phyloP scores from a whole-genome alignment of 1,139 yeast genomes.

The Yamadazyma spencermartinsiae region DNA sequence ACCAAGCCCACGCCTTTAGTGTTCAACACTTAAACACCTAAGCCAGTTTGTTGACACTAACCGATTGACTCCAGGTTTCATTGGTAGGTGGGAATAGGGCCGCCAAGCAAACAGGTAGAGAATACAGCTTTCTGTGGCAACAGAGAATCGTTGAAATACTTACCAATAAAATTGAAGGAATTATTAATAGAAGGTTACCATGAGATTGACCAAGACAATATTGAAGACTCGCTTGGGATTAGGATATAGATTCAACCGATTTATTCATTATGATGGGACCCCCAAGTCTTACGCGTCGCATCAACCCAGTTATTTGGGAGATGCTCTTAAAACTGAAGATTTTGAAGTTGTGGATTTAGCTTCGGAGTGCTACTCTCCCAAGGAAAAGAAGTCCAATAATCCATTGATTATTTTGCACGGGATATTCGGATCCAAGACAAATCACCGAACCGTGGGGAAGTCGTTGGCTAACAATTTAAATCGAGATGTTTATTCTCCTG shows the following conservation, averaged over 20 bases:
- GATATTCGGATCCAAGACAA: slow-evolving; percentile 77
- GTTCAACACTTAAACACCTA: too few relatives aligned
- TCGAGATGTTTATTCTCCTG: slow-evolving; percentile 66
- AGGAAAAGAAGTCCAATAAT: slow-evolving; percentile 16
- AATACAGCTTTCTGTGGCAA: too few relatives aligned
- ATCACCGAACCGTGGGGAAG: slow-evolving; percentile 75
- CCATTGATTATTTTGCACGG: slow-evolving; percentile 88
- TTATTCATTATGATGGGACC: slow-evolving; percentile 11
- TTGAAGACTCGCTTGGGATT: too few relatives aligned
- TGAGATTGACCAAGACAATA: too few relatives aligned
- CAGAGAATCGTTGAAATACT: too few relatives aligned
- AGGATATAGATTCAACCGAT: too few relatives aligned
- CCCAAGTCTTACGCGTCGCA: slow-evolving; percentile 6
- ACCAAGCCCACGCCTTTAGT: background rate
- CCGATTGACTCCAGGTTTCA: too few relatives aligned
- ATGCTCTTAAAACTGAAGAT: slow-evolving; percentile 22
- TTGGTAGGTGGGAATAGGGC: too few relatives aligned
- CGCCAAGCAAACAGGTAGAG: too few relatives aligned
- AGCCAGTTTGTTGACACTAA: too few relatives aligned
- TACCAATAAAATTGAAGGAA: too few relatives aligned
- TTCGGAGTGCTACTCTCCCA: slow-evolving; percentile 33
- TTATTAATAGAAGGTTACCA: too few relatives aligned
- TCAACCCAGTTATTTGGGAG: slow-evolving; percentile 21
- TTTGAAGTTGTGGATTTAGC: slow-evolving; percentile 32
- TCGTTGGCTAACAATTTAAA: slow-evolving; percentile 40